These are phyloP conservation scores for Ophiobolus disseminans DNA, from an alignment of 2,329 filamentous ascomycete species.

Conservation along the genomic window DNA sequence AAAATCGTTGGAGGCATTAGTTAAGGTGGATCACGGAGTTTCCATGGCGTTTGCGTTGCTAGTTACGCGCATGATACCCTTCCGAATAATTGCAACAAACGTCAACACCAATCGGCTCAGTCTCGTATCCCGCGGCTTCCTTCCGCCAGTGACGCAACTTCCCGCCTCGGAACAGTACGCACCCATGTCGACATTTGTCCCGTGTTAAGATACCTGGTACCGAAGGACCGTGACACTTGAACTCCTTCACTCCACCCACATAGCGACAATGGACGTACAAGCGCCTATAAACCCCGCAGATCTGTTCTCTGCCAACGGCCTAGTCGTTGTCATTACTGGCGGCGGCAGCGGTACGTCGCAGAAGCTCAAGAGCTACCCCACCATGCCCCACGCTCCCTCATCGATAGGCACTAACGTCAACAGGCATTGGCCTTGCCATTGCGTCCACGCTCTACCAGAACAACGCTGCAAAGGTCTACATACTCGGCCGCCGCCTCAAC, in stretches of 20 bases:
- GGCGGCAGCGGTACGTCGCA: slow-evolving; percentile 48
- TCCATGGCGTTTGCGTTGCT: slow-evolving; percentile 6
- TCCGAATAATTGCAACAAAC: neutral
- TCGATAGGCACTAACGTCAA: slow-evolving; percentile 7
- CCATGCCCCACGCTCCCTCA: slow-evolving; percentile 23
- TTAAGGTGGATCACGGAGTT: slow-evolving; percentile 12
- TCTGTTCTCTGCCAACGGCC: slow-evolving; percentile 51
- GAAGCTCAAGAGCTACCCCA: slow-evolving; percentile 33
- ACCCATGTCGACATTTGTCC: slow-evolving; percentile 11
- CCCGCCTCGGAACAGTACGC: slow-evolving; percentile 12
- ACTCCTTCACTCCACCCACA: slow-evolving; percentile 1
- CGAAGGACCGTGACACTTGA: neutral
- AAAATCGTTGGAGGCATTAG: slow-evolving; percentile 67
- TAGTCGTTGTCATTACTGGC: slow-evolving; percentile 52
- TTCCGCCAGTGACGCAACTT: slow-evolving; percentile 21
- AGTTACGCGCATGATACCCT: slow-evolving; percentile 27
- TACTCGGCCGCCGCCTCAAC: slow-evolving; percentile 53
- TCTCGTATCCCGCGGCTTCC: slow-evolving; percentile 1
- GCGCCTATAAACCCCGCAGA: slow-evolving; percentile 41
- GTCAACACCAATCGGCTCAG: neutral
- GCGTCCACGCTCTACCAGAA: slow-evolving; percentile 52
- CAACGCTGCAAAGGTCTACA: slow-evolving; percentile 54
- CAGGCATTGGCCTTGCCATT: slow-evolving; percentile 51
- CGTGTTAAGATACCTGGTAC: neutral
- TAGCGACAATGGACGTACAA: slow-evolving; percentile 44